Evolutionary conservation across 495 filamentous ascomycete species (phyloP).

Genomic region (Penicillium subrubescens): DNA sequence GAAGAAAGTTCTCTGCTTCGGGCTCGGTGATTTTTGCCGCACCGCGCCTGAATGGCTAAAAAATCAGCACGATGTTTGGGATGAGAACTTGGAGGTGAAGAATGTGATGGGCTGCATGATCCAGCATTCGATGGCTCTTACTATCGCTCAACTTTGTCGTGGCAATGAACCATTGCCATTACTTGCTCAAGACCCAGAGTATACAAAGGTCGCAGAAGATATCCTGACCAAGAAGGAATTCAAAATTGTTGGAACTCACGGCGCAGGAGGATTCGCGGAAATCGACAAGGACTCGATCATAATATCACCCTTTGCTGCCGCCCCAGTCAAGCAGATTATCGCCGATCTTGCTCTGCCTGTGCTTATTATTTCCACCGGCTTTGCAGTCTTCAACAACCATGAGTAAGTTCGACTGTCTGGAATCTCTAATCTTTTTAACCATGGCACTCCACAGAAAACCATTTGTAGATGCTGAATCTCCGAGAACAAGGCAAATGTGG

Average conservation of each 20-base stretch:
- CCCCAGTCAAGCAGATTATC: too few species aligned
- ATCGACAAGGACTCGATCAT: slow-evolving; percentile 26
- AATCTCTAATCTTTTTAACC: too few species aligned
- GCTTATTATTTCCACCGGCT: too few species aligned
- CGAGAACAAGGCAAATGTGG: too few species aligned
- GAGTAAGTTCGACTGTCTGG: too few species aligned
- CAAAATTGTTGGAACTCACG: slow-evolving; percentile 38
- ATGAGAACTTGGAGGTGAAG: slow-evolving; percentile 32
- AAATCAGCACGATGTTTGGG: slow-evolving; percentile 27
- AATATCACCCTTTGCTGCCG: too few species aligned
- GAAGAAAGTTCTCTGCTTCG: slow-evolving; percentile 44
- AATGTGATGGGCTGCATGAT: slow-evolving; percentile 31
- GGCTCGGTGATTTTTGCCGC: slow-evolving; percentile 39
- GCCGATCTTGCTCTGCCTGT: too few species aligned
- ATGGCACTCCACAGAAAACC: too few species aligned
- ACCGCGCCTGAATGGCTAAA: slow-evolving; percentile 36
- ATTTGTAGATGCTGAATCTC: too few species aligned
- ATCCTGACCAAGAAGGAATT: slow-evolving; percentile 37
- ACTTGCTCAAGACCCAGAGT: slow-evolving; percentile 36
- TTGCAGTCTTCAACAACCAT: too few species aligned
- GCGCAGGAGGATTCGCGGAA: slow-evolving; percentile 43
- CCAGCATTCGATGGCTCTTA: slow-evolving; percentile 38
- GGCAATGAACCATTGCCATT: slow-evolving; percentile 29
- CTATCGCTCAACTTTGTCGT: slow-evolving; percentile 35
- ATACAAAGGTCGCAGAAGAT: slow-evolving; percentile 32